phyloP scores from a whole-genome alignment of 371 early-diverging fungal genomes.

The Batkoa obscura region DNA sequence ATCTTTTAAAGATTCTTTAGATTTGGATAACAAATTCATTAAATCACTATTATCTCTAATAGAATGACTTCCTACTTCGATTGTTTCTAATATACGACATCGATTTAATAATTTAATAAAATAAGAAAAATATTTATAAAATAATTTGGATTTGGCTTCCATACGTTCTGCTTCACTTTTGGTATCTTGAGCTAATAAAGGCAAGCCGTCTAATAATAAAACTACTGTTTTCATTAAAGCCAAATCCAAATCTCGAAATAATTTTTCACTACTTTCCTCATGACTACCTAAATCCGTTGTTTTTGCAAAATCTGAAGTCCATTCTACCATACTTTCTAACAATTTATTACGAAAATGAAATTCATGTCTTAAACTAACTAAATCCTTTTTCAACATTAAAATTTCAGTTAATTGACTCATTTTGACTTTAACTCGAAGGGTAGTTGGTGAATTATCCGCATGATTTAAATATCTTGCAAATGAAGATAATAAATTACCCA shows the following conservation, averaged over 20 bases:
- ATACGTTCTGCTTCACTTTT: conserved; percentile 37
- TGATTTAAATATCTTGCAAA: conserved; percentile 67
- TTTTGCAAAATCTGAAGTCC: conserved; percentile 62
- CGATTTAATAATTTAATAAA: conserved; percentile 71
- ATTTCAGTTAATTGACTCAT: conserved; percentile 71
- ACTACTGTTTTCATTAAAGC: conserved; percentile 71
- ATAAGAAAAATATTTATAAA: conserved; percentile 73
- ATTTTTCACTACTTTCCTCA: conserved; percentile 26
- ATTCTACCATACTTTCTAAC: conserved; percentile 61
- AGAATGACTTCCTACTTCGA: conserved; percentile 12
- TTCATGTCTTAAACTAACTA: conserved; percentile 66
- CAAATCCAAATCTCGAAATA: conserved; percentile 60
- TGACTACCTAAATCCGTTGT: conserved; percentile 11
- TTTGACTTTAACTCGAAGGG: conserved; percentile 60
- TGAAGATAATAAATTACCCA: conserved; percentile 52
- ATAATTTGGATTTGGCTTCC: conserved; percentile 53
- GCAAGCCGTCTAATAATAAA: conserved; percentile 54
- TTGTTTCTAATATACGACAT: conserved; percentile 43
- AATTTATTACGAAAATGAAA: conserved; percentile 66
- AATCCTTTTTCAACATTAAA: conserved; percentile 56
- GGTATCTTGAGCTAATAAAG: conserved; percentile 56
- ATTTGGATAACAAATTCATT: conserved; percentile 19
- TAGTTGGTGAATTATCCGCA: conserved; percentile 33
- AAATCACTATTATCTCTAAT: conserved; percentile 16
- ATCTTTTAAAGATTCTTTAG: conserved; percentile 38